Percentiles rank a stretch among this genome's conserved stretches.
Conservation (phyloP, 345 rosid genomes). For the Ceriops zippeliana region DNA sequence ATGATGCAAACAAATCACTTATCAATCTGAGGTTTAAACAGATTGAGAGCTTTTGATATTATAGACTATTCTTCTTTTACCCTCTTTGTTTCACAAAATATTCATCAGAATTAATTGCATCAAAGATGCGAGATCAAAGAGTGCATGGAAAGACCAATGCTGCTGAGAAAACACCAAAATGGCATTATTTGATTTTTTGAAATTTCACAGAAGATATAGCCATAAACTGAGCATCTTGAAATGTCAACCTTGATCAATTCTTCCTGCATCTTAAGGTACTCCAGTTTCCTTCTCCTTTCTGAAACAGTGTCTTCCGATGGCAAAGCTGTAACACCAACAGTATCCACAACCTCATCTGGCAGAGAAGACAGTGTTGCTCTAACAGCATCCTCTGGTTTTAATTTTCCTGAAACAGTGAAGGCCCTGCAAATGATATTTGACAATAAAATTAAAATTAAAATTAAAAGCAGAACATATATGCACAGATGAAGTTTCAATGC, state of each 20-base stretch:
- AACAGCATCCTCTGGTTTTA: conserved; percentile 87
- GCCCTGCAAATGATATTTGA: conserved; percentile 44
- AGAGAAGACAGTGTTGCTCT: conserved; percentile 87
- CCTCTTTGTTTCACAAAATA: background rate
- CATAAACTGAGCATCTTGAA: background rate
- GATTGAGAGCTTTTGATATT: background rate
- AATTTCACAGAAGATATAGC: no score
- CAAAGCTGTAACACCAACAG: conserved; percentile 76
- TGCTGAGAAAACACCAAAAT: background rate
- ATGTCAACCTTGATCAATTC: conserved; percentile 73
- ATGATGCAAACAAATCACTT: background rate
- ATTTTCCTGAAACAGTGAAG: conserved; percentile 73
- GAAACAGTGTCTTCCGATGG: conserved; percentile 93
- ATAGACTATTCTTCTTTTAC: background rate
- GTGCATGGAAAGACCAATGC: background rate
- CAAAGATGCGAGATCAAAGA: background rate
- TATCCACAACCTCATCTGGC: conserved; percentile 95
- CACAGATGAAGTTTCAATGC: background rate
- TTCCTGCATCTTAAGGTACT: conserved; percentile 93
- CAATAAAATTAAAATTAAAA: conserved; percentile 14
- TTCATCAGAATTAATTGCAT: background rate
- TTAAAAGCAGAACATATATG: conserved; percentile 8
- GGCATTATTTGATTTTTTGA: background rate
- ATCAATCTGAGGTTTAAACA: background rate
- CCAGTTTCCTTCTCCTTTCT: conserved; percentile 84